Base-by-base conservation (phyloP, 2,329 filamentous ascomycete species). In the Aspergillus caelatus region DNA sequence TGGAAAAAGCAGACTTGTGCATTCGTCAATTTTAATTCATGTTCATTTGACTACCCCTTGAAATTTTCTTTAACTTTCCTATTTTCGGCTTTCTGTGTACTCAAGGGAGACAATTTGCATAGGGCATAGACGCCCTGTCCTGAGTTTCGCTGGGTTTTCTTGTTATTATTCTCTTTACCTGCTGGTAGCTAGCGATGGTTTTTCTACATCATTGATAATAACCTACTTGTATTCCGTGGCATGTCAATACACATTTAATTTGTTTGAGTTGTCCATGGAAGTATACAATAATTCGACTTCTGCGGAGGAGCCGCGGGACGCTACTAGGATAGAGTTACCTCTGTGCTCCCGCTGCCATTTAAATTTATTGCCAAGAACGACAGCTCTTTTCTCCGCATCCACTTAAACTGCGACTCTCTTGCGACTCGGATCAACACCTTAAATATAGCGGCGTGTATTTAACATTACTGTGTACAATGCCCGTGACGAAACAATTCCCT, bases 161-260 rank as follows among this genome's bases (percentile, higher is more conserved):
- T 72, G 70, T 74, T 72, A 67, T 71, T 70, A 73, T 73, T 66
- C 68, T 62, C 64, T 73, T 76, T 76, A 74, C 71, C 71, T 74
- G 68, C 75, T 77, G 75, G 73, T 75, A 76, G 74, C 75, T 78
- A 77, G 76, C 75, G 76, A 77, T 77, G 75, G 75, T 75, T 71
- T 75, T 70, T 71, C 69, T 75, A 75, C 70, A 72, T 72, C 70
- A 70, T 77, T 77, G 74, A 78, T 79, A 79, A 79, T 78, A 78
- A 75, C 74, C 73, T 68, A 72, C 71, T 77, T 75, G 72, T 75
- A 74, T 75, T 74, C 68, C 70, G 75, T 77, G 76, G 72, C 73
- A 74, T 74, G 71, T 72, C 73, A 78, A 77, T 77, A 73, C 75
- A 75, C 68, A 72, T 71, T 75, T 77, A 77, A 77, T 78, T 64